Percentiles rank a stretch among this genome's conserved stretches.
phyloP scores from a whole-genome alignment of 139 green algal species.

The Micromonas commoda region DNA sequence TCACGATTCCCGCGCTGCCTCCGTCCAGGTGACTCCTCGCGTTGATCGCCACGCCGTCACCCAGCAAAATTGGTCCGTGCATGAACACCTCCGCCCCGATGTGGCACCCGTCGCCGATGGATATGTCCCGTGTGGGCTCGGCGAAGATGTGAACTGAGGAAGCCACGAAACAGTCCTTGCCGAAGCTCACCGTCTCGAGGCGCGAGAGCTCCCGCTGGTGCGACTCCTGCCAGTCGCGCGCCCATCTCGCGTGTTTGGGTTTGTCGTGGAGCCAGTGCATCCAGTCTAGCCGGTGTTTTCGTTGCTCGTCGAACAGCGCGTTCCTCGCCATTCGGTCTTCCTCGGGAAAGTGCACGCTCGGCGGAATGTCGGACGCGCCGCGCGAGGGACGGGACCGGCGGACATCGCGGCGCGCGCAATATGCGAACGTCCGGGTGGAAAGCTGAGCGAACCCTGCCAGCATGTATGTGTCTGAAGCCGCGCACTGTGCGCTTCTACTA shows the following conservation, averaged over 20 bases:
- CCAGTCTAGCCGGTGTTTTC: background rate
- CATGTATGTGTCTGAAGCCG: too few relatives aligned
- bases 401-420: too few relatives aligned
- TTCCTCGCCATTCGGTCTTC: too few relatives aligned
- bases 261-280: background rate
- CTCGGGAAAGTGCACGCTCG: too few relatives aligned
- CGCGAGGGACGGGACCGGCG: too few relatives aligned
- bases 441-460: too few relatives aligned
- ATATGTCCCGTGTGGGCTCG: background rate
- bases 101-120: background rate
- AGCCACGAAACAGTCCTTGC: background rate
- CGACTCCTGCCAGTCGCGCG: background rate
- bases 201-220: background rate
- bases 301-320: too few relatives aligned
- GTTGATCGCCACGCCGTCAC: background rate
- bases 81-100: background rate
- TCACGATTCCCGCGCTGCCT: background rate
- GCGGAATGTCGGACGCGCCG: too few relatives aligned
- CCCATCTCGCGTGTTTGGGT: background rate
- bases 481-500: too few relatives aligned
- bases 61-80: conserved; percentile 1
- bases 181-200: background rate
- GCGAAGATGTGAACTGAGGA: background rate
- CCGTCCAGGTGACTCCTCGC: background rate
- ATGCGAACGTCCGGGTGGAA: too few relatives aligned